phyloP scores from a whole-genome alignment of 1,284 basidiomycete species.

The Cronartium quercuum region DNA sequence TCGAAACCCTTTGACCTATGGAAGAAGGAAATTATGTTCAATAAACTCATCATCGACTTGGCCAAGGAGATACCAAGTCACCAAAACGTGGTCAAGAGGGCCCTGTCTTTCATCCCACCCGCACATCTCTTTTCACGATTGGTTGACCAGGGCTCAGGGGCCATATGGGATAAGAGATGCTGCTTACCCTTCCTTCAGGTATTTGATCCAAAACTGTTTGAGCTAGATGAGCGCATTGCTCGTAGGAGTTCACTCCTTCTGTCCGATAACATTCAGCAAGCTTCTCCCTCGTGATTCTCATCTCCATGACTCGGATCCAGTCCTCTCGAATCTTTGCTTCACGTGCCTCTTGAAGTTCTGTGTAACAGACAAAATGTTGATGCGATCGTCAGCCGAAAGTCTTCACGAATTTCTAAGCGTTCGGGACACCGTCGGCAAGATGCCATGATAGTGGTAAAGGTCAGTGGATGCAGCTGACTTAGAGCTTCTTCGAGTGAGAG shows the following conservation, averaged over 20 bases:
- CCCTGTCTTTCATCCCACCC: too few species aligned
- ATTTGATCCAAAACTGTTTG: conserved; percentile 36
- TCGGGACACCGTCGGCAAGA: neutral
- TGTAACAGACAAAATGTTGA: neutral
- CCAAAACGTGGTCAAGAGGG: too few species aligned
- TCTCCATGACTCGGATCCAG: conserved; percentile 38
- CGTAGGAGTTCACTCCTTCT: conserved; percentile 38
- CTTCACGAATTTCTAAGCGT: neutral
- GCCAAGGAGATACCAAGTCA: too few species aligned
- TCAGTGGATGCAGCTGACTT: neutral
- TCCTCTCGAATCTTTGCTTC: conserved; percentile 31
- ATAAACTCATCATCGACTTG: too few species aligned
- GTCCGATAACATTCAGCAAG: conserved; percentile 38
- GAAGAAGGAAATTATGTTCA: neutral
- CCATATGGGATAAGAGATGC: too few species aligned
- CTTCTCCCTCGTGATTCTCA: conserved; percentile 29
- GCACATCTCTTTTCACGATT: too few species aligned
- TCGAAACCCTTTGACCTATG: neutral
- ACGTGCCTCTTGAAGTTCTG: conserved; percentile 31
- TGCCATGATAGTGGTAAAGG: neutral
- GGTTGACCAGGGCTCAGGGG: too few species aligned
- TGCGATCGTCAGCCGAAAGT: neutral
- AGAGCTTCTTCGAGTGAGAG: conserved; percentile 34
- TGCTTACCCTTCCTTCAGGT: conserved; percentile 32
- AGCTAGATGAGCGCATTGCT: conserved; percentile 38